Base-by-base conservation (phyloP, 768 basidiomycete genomes). In the Pleurotus ostreatus region DNA sequence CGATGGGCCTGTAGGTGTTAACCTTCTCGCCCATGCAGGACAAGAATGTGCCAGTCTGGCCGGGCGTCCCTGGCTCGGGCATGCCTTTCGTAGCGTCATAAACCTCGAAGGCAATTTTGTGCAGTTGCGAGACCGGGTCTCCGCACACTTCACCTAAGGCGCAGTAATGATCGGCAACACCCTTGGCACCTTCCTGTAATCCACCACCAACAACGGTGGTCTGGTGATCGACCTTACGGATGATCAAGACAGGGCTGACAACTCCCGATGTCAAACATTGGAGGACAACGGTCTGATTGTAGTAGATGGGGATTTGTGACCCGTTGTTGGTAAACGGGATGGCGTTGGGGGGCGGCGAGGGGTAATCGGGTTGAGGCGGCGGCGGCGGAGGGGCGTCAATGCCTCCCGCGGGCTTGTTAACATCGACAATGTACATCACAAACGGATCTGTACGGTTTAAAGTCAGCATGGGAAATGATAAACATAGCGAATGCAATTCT, bases 391-490 rank as follows among this genome's bases (percentile, higher is more conserved):
- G 85, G 30, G 85, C 78, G 63, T 91, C 89, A 49, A 89, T 84
- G 12, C 86, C 85, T 25, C 86, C 86, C 16, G 83, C 79, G 16
- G 92, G 89, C 65, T 88, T 89, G 73, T 84, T 87, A 60, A 94
- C 90, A 69, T 98, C 94, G 59, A 97, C 94, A 59, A 97, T 94
- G 76, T 97, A 98, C 82, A 98, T 92, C 64, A 98, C 85, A 72
- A 97, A 98, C 0, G 94, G 89, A 72, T 95, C 89, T 90, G 56
- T 56, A 62, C 66, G 47, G 65, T 23, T 58, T 58, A 55, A 39
- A 47, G 47, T 52, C 41, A 58, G 48, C 38, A 22, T 13, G 25
- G 46, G 40, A 20, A 39, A 30, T 22, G 25, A 45, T 11, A 18
- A 46, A 59, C 41, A 20, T 46, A 44, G 30, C 25, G 13, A 25